Conservation (phyloP, 1,284 basidiomycete species). For the Rhodotorula sp. region DNA sequence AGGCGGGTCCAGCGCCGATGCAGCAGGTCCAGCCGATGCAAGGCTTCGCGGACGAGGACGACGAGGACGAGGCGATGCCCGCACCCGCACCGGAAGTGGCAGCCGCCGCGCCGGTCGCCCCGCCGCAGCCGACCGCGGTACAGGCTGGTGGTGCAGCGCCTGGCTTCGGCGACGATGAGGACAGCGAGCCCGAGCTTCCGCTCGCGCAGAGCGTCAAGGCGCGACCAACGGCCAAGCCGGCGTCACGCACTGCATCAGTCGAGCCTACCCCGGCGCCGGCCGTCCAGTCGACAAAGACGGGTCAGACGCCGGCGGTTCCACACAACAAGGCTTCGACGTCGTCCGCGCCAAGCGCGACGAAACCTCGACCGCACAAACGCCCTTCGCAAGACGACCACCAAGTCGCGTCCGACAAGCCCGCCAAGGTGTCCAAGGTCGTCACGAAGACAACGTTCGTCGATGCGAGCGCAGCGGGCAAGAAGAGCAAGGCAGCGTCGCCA, state of each 20-base stretch:
- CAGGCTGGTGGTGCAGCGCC: too few species aligned
- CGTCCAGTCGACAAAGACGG: background rate
- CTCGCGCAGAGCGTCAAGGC: background rate
- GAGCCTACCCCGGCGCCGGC: too few species aligned
- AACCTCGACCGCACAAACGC: background rate
- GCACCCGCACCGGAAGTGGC: background rate
- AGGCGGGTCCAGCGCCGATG: too few species aligned
- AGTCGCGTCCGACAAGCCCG: background rate
- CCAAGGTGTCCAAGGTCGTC: background rate
- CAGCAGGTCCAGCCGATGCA: background rate
- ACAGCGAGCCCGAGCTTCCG: background rate
- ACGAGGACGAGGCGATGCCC: slow-evolving; percentile 4
- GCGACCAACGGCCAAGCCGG: too few species aligned
- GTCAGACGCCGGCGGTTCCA: too few species aligned
- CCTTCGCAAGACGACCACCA: background rate
- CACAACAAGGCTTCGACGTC: too few species aligned
- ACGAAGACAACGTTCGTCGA: too few species aligned
- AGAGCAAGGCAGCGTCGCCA: too few species aligned
- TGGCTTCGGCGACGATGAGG: background rate
- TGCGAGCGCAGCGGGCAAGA: too few species aligned
- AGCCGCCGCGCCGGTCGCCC: background rate
- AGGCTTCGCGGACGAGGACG: slow-evolving; percentile 6
- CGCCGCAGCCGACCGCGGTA: background rate
- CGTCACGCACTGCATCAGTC: too few species aligned
- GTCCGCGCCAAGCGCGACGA: too few species aligned